phyloP scores from a whole-genome alignment of 192 early-diverging fungal species.

The Linnemannia elongata region DNA sequence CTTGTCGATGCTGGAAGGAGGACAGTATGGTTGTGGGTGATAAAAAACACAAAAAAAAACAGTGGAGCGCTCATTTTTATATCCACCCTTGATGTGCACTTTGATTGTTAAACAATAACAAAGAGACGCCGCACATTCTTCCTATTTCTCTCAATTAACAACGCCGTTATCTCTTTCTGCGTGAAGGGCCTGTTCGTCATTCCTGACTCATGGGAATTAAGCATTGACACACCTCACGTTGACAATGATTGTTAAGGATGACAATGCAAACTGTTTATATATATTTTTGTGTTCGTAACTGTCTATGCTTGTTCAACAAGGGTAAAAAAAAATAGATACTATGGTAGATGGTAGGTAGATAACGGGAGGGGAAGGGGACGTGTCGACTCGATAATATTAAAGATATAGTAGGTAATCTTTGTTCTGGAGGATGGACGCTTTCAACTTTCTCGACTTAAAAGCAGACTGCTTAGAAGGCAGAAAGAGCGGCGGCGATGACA shows the following conservation, averaged over 20 bases:
- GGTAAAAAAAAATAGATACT: background rate
- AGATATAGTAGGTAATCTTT: background rate
- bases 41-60: too few relatives aligned
- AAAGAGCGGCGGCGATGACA: constrained; percentile 5
- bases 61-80: too few relatives aligned
- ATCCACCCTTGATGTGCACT: too few relatives aligned
- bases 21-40: too few relatives aligned
- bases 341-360: background rate
- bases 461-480: constrained; percentile 3
- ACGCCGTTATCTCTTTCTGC: background rate
- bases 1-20: background rate
- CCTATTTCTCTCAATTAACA: background rate
- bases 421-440: background rate
- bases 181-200: background rate
- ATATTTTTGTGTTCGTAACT: background rate
- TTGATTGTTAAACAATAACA: too few relatives aligned
- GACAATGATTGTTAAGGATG: background rate
- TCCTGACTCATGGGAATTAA: background rate
- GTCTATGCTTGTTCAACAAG: background rate
- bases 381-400: background rate
- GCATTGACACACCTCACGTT: background rate
- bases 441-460: background rate
- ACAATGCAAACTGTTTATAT: background rate
- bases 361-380: background rate
- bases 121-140: background rate